Conservation (phyloP, 352 stramenopile genomes). For the Phytophthora melonis region DNA sequence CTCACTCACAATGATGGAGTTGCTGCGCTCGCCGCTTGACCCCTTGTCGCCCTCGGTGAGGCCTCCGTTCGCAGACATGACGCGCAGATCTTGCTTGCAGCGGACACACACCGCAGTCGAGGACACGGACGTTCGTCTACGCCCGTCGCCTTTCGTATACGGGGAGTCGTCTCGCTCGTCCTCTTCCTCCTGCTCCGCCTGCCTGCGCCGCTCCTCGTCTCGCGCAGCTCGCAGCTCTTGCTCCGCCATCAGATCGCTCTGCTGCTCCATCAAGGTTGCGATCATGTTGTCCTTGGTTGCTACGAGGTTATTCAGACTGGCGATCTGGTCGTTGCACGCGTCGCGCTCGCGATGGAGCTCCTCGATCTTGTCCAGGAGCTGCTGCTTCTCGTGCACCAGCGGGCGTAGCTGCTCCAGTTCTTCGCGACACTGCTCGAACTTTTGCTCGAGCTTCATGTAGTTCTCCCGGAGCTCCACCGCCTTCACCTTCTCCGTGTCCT, state of each 20-base stretch:
- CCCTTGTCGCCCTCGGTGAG: constrained; percentile 27
- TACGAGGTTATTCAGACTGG: constrained; percentile 50
- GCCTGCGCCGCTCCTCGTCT: constrained; percentile 56
- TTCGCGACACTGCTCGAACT: constrained; percentile 62
- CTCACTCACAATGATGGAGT: constrained; percentile 11
- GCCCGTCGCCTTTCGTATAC: constrained; percentile 1
- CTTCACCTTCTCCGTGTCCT: constrained; percentile 91
- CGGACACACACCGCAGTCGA: constrained; percentile 57
- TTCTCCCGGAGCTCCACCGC: constrained; percentile 89
- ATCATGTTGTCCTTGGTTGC: constrained; percentile 73
- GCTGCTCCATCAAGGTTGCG: constrained; percentile 74
- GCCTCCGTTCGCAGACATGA: constrained; percentile 46
- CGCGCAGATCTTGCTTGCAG: constrained; percentile 64
- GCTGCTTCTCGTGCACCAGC: constrained; percentile 60
- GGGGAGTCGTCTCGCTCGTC: constrained; percentile 46
- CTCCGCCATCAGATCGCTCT: constrained; percentile 73
- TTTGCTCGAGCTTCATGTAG: constrained; percentile 79
- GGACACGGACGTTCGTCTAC: background rate
- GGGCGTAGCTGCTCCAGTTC: constrained; percentile 71
- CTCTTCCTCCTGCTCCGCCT: constrained; percentile 54
- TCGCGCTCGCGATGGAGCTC: constrained; percentile 42
- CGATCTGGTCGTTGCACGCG: constrained; percentile 54
- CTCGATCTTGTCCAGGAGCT: constrained; percentile 53
- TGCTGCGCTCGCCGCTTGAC: background rate
- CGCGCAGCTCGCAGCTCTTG: constrained; percentile 66